Conservation (phyloP, 2,329 filamentous ascomycete genomes). For the Sodiomyces alkalinus region DNA sequence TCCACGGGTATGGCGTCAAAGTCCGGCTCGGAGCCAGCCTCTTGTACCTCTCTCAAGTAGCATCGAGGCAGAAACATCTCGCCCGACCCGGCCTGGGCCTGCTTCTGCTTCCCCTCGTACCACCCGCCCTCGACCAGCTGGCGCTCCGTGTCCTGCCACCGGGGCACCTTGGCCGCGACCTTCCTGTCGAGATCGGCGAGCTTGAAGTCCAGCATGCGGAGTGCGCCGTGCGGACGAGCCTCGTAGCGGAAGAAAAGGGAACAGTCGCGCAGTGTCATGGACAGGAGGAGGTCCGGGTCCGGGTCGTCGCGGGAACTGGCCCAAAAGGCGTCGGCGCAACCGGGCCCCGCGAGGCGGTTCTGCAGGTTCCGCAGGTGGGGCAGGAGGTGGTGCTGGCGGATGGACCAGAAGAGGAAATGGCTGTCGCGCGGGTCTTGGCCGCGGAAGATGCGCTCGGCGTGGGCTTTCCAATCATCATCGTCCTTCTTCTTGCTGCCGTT, state of each 20-base stretch:
- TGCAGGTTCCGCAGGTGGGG: conserved; percentile 15
- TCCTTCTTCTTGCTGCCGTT: too few species aligned
- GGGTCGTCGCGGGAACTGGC: conserved; percentile 15
- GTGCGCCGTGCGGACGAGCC: conserved; percentile 2
- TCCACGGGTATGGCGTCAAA: too few species aligned
- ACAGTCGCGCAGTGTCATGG: conserved; percentile 72
- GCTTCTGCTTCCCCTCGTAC: conserved; percentile 28
- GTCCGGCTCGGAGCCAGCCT: not conserved
- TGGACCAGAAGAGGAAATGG: conserved; percentile 16
- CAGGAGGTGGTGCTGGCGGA: conserved; percentile 10
- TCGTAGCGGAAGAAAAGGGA: conserved; percentile 48
- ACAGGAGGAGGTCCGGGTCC: conserved; percentile 25
- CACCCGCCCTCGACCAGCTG: conserved; percentile 51
- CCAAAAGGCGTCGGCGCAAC: not conserved
- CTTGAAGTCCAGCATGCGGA: conserved; percentile 30
- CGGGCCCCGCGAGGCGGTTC: not conserved
- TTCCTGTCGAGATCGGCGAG: conserved; percentile 71
- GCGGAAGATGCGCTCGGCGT: conserved; percentile 2
- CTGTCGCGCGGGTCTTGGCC: not conserved
- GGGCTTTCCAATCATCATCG: not conserved
- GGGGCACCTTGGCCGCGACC: conserved; percentile 45
- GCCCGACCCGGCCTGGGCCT: too few species aligned
- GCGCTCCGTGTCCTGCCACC: conserved; percentile 52
- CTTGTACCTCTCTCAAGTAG: not conserved
- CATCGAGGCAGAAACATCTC: conserved; percentile 5